Conservation (phyloP, 2,329 filamentous ascomycete genomes). For the Xylariaceae sp. region DNA sequence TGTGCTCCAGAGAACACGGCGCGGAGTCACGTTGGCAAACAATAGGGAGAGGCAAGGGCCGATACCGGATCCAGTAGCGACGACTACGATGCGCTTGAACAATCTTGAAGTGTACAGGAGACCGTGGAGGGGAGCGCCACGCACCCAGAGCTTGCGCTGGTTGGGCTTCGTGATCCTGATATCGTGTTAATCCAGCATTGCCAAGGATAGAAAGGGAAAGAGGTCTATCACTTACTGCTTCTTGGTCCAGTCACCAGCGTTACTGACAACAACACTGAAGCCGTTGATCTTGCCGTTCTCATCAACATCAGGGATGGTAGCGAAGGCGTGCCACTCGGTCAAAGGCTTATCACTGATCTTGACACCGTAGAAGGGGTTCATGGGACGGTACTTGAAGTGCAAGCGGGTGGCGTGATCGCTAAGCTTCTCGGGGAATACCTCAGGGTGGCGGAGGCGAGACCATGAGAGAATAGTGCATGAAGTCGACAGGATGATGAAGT, state of each 20-base stretch:
- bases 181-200: conserved; percentile 23
- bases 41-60: conserved; percentile 65
- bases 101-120: conserved; percentile 65
- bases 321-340: conserved; percentile 73
- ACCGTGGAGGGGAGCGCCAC: conserved; percentile 64
- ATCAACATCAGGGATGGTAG: conserved; percentile 61
- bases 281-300: conserved; percentile 42
- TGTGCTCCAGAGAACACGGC: conserved; percentile 67
- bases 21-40: conserved; percentile 44
- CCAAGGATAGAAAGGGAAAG: not conserved
- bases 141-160: conserved; percentile 58
- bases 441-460: conserved; percentile 64
- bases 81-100: conserved; percentile 61
- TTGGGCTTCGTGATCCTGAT: conserved; percentile 56
- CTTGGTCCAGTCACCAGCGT: conserved; percentile 74
- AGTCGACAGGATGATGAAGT: conserved; percentile 65
- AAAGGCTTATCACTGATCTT: conserved; percentile 62
- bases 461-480: conserved; percentile 67
- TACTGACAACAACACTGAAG: conserved; percentile 68
- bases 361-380: conserved; percentile 53
- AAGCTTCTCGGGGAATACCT: conserved; percentile 62
- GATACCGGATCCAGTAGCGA: conserved; percentile 71
- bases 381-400: conserved; percentile 61
- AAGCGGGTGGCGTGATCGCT: conserved; percentile 71
- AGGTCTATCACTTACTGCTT: conserved; percentile 34